Evolutionary conservation across 495 filamentous ascomycete species (phyloP).

Genomic region (Xylaria bambusicola): DNA sequence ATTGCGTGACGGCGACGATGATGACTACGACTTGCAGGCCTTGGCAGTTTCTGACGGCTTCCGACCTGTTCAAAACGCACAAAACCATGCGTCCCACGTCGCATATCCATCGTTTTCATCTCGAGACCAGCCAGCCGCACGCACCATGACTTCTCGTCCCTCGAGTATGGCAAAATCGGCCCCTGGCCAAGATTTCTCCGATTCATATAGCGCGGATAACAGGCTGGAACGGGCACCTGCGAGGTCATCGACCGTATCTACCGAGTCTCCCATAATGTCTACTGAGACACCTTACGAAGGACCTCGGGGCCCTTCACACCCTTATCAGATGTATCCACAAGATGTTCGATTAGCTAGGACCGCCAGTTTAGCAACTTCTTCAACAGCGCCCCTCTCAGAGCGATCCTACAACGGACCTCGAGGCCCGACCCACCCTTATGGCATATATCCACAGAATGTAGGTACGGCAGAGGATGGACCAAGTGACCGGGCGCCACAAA

Average conservation of each 20-base stretch:
- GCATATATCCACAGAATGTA: conserved; percentile 76
- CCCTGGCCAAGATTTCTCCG: conserved; percentile 40
- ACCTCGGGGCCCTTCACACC: conserved; percentile 74
- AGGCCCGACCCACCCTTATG: conserved; percentile 82
- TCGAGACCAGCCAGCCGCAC: conserved; percentile 19
- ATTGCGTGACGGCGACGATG: conserved; percentile 29
- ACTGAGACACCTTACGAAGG: conserved; percentile 63
- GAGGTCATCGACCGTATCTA: conserved; percentile 35
- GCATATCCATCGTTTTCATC: conserved; percentile 25
- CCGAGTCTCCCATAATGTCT: conserved; percentile 48
- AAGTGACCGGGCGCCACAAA: conserved; percentile 22
- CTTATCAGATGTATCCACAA: conserved; percentile 84
- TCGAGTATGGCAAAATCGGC: conserved; percentile 52
- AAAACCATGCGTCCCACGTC: conserved; percentile 25
- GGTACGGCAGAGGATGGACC: conserved; percentile 27
- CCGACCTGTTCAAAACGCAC: conserved; percentile 37
- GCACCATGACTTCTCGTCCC: conserved; percentile 36
- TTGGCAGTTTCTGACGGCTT: conserved; percentile 50
- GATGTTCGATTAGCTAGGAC: conserved; percentile 66
- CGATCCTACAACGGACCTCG: conserved; percentile 60
- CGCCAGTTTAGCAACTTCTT: conserved; percentile 65
- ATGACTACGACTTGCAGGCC: conserved; percentile 43
- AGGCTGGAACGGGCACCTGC: conserved; percentile 34
- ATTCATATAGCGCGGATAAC: conserved; percentile 47
- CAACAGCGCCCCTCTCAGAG: conserved; percentile 55